Base-by-base conservation (phyloP, 108 stramenopile genomes). In the Nannochloropsis oceanica region DNA sequence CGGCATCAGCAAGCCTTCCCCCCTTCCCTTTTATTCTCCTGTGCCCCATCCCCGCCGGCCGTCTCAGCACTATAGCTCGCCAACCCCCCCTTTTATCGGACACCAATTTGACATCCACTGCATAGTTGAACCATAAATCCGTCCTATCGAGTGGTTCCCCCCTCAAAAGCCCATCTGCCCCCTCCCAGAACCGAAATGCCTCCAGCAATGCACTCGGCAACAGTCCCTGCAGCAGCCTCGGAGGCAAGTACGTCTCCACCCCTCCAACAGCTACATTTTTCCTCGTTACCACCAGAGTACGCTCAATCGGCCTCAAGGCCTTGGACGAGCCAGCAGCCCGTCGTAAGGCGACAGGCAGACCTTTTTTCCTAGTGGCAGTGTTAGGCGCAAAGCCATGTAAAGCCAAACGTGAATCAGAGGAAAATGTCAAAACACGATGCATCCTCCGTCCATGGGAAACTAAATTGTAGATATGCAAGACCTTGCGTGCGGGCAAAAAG, bases 391-490 rank as follows among this genome's bases (percentile, higher is more conserved):
- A 73, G 18, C 59, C 59, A 73, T 73, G 1, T n/a, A 73, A 9
- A 7, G 59, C 59, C 59, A 73, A 1, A 73, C 59, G 59, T 0
- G 59, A 73, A n/a, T 73, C 59, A 73, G 59, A 73, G 22, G 59
- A 73, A n/a, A 73, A 73, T 18, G 59, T n/a, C 59, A 73, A 73
- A 73, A n/a, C n/a, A 18, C 85, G 85, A 42, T 85, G 81, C 20
- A 85, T 81, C 25, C 85, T 80, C 20, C 85, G 85, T 43, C 85
- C 85, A 42, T 85, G 85, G 80, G 80, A 81, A 22, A 81, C 81
- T n/a, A 85, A 43, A 43, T 85, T 85, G 81, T 81, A 85, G 25
- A 85, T 80, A 25, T 85, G 85, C 34, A 85, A 43, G 12, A 85
- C 85, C n/a, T 42, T 22, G 12, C 81, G 85, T 20, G 81, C 85